Evolutionary conservation across 768 basidiomycete species (phyloP).

Genomic region (Lactifluus piperatus): DNA sequence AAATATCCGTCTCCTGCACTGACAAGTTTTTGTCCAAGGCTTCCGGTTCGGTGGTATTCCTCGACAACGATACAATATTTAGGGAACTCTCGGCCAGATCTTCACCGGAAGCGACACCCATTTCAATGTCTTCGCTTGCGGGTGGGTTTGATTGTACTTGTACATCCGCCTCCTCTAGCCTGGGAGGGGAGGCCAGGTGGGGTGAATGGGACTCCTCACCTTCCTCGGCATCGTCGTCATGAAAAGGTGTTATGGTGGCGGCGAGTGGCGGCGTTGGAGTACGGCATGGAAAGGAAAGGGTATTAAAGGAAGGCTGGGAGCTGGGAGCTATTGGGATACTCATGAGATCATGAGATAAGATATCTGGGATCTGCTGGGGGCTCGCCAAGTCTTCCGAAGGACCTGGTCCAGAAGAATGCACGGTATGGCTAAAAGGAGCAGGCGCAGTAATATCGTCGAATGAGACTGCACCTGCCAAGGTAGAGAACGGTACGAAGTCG

Average conservation of each 20-base stretch:
- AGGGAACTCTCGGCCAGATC: not conserved
- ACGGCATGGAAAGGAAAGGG: conserved; percentile 9
- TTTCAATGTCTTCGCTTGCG: not conserved
- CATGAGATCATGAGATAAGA: not conserved
- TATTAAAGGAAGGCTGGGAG: not conserved
- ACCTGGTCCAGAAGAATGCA: not conserved
- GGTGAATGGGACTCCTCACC: not conserved
- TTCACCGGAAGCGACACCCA: not conserved
- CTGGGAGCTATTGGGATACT: not conserved
- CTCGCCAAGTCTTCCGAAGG: not conserved
- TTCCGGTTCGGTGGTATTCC: not conserved
- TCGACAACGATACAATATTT: not conserved
- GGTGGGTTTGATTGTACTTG: not conserved
- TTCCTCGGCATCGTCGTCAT: conserved; percentile 1
- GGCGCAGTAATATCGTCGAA: not conserved
- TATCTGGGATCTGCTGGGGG: not conserved
- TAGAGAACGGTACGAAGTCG: conserved; percentile 10
- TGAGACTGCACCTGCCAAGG: conserved; percentile 11
- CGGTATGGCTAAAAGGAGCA: not conserved
- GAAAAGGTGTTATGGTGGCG: conserved; percentile 8
- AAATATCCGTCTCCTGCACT: not conserved
- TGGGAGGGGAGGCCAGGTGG: not conserved
- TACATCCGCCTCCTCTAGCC: not conserved
- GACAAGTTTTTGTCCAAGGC: not conserved
- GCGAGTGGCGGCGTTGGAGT: conserved; percentile 16